A percentile compares a stretch with the other conserved stretches of the same genome.
phyloP scores from a whole-genome alignment of 2,329 filamentous ascomycete genomes.

The Periconia sp. region DNA sequence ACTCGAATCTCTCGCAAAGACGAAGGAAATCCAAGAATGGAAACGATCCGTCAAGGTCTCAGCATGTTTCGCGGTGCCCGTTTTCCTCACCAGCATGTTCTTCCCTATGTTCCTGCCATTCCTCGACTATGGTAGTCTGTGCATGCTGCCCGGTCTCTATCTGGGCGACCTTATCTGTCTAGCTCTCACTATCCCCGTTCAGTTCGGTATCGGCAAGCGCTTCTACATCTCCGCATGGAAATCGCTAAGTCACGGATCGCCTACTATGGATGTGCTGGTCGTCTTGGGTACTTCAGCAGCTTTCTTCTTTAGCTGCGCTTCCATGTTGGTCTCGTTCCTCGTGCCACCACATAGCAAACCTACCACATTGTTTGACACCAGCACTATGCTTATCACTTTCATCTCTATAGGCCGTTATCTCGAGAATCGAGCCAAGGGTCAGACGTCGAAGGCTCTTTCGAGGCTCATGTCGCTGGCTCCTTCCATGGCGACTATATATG shows the following conservation, averaged over 20 bases:
- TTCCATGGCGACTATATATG: constrained; percentile 96
- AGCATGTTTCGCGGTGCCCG: constrained; percentile 81
- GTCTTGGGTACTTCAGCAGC: constrained; percentile 92
- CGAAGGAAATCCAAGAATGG: constrained; percentile 95
- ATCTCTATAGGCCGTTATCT: constrained; percentile 89
- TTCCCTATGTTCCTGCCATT: constrained; percentile 82
- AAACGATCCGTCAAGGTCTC: constrained; percentile 79
- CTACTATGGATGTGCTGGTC: constrained; percentile 97
- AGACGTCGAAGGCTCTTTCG: constrained; percentile 93
- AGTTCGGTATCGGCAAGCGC: constrained; percentile 93
- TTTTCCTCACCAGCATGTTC: constrained; percentile 92
- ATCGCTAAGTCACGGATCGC: constrained; percentile 85
- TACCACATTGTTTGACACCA: constrained; percentile 93
- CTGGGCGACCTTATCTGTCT: constrained; percentile 88
- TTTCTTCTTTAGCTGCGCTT: constrained; percentile 91
- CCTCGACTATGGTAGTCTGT: constrained; percentile 76
- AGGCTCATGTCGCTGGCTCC: constrained; percentile 94
- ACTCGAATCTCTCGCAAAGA: constrained; percentile 93
- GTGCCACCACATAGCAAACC: constrained; percentile 79
- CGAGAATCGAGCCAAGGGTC: constrained; percentile 93
- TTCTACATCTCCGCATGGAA: constrained; percentile 96
- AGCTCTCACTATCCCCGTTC: constrained; percentile 84
- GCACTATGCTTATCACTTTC: constrained; percentile 97
- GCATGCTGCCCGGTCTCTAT: constrained; percentile 77
- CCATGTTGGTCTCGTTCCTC: constrained; percentile 83